Percentiles rank a stretch among this genome's conserved stretches.
phyloP scores from a whole-genome alignment of 2,329 filamentous ascomycete species.

The Fusarium succisae region DNA sequence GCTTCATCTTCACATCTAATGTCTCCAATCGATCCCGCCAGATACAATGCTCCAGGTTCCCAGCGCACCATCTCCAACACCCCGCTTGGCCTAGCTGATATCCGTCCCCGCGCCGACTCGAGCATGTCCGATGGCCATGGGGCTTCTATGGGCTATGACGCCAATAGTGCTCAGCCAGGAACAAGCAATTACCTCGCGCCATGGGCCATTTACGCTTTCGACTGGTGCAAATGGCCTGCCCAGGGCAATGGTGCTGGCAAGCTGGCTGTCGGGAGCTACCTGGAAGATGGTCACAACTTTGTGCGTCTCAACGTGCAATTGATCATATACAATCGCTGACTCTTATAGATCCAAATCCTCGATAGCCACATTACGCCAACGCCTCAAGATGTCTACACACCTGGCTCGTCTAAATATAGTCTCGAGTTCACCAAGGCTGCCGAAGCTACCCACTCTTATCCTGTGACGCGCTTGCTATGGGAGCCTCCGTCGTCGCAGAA shows the following conservation, averaged over 20 bases:
- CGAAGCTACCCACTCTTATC: slow-evolving; percentile 97
- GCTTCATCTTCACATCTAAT: slow-evolving; percentile 70
- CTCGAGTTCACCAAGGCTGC: slow-evolving; percentile 94
- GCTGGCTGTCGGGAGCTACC: slow-evolving; percentile 92
- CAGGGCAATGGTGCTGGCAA: slow-evolving; percentile 85
- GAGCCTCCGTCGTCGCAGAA: slow-evolving; percentile 95
- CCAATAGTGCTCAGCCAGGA: slow-evolving; percentile 70
- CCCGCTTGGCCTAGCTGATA: slow-evolving; percentile 90
- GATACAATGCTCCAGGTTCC: slow-evolving; percentile 65
- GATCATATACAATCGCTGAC: slow-evolving; percentile 7
- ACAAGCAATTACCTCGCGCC: slow-evolving; percentile 95
- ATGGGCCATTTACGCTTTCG: slow-evolving; percentile 95
- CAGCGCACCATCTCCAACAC: slow-evolving; percentile 79
- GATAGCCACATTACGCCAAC: slow-evolving; percentile 83
- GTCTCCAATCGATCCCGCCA: slow-evolving; percentile 61
- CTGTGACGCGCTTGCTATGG: slow-evolving; percentile 94
- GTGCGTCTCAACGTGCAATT: slow-evolving; percentile 56
- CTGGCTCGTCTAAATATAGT: slow-evolving; percentile 76
- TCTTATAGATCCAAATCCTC: slow-evolving; percentile 88
- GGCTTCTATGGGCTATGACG: slow-evolving; percentile 71
- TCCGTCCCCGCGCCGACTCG: slow-evolving; percentile 86
- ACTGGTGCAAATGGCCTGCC: slow-evolving; percentile 99
- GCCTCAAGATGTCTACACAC: slow-evolving; percentile 72
- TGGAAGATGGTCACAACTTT: slow-evolving; percentile 98
- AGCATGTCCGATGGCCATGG: slow-evolving; percentile 77